Conservation (phyloP, 768 basidiomycete genomes). For the Trametes villosa region DNA sequence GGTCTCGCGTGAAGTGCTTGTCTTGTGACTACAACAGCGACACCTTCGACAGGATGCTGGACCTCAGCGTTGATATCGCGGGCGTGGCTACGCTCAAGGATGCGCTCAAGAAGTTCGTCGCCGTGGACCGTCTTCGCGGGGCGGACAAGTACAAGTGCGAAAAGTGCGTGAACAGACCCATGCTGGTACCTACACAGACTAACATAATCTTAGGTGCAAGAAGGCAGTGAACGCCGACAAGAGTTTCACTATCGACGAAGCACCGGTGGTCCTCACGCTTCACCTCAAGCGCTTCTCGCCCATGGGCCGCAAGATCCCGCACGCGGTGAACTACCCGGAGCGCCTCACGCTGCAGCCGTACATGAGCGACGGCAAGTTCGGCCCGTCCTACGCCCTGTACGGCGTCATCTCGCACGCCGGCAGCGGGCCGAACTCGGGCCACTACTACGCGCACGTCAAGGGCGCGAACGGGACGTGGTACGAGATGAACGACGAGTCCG, state of each 20-base stretch:
- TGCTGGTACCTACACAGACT: background rate
- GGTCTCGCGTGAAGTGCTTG: conserved; percentile 87
- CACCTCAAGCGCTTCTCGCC: conserved; percentile 97
- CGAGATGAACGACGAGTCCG: conserved; percentile 93
- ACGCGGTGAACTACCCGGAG: conserved; percentile 79
- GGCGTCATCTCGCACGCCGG: conserved; percentile 95
- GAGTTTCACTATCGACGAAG: conserved; percentile 84
- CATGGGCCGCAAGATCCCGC: conserved; percentile 83
- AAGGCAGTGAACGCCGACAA: conserved; percentile 90
- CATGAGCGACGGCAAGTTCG: conserved; percentile 83
- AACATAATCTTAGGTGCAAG: conserved; percentile 70
- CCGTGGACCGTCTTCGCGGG: conserved; percentile 81
- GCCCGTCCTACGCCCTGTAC: conserved; percentile 84
- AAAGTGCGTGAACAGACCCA: conserved; percentile 65
- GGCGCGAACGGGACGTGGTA: conserved; percentile 74
- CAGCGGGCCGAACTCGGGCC: conserved; percentile 90
- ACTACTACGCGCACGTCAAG: conserved; percentile 90
- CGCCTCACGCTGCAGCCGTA: conserved; percentile 69
- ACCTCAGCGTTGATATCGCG: conserved; percentile 90
- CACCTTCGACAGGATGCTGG: conserved; percentile 94
- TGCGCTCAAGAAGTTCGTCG: conserved; percentile 80
- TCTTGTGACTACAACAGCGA: conserved; percentile 88
- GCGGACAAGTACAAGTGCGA: conserved; percentile 98
- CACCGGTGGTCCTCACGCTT: conserved; percentile 86
- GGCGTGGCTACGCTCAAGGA: conserved; percentile 64